Evolutionary conservation across 2,329 filamentous ascomycete species (phyloP), one percentile per base, ranked within the genome.

Genomic region (Monilinia fructicola): DNA sequence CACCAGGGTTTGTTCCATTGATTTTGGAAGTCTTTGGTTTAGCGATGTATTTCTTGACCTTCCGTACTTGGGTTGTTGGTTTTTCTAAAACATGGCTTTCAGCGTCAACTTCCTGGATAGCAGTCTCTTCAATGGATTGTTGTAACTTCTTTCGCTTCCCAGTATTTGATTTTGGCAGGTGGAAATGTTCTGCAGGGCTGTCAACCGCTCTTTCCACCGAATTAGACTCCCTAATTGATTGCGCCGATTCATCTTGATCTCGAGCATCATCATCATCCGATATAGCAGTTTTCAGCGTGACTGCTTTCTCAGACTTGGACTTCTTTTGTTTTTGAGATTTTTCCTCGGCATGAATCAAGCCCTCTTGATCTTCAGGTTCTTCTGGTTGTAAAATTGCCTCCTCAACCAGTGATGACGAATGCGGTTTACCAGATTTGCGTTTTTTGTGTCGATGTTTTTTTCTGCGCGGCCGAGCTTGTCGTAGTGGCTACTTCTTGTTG

Each of bases 81-180:
- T 50, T 38, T 12, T 38, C 42, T 23, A 4, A 23, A 38, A 35
- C 18, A 23, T 50, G 44, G 23, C 12, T 38, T 38, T 60, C n/a
- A 4, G 21, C 35, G 28, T 23, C 56, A 21, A 11, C 21, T 4
- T 26, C 21, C 21, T 26, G 42, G 14, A 18, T 35, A n/a, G 18
- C 28, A 38, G 14, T 50, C 16, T 52, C 48, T 28, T 28, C 48
- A 26, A 16, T 28, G 23, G 23, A 52, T 52, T 52, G 48, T 52
- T 52, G 48, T 52, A 52, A 16, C 14, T 60, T 60, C 28, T 35
- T 60, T 50, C 56, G 38, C 56, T 60, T 50, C 21, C 28, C 42
- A 60, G 42, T 50, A 35, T 60, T 50, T 35, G 56, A 60, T 28
- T 38, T 60, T 23, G 10, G 10, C 18, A 38, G 56, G n/a, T 38